Conservation (phyloP, 225 moss, liverwort and hornwort species). For the Bryum argenteum region DNA sequence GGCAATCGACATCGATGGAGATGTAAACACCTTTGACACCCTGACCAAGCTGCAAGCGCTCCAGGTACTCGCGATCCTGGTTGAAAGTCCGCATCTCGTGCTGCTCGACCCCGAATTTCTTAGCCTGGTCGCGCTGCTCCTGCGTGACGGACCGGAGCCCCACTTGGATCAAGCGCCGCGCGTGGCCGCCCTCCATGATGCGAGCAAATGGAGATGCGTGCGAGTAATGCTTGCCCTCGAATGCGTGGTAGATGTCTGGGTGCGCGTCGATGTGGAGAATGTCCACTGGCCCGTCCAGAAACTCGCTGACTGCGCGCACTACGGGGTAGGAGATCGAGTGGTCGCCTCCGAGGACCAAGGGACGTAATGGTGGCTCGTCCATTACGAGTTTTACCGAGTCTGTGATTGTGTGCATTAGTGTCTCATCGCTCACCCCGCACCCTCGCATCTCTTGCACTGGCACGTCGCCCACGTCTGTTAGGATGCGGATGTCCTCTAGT, state of each 20-base stretch:
- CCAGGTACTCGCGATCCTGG: constrained; percentile 64
- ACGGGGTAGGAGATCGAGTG: constrained; percentile 94
- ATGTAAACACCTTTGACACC: constrained; percentile 93
- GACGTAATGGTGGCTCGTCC: constrained; percentile 87
- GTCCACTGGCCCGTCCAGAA: constrained; percentile 84
- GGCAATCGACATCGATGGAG: constrained; percentile 93
- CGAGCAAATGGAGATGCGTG: constrained; percentile 96
- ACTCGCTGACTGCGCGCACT: constrained; percentile 79
- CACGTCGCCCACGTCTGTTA: constrained; percentile 91
- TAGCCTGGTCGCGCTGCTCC: constrained; percentile 88
- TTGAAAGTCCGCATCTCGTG: constrained; percentile 89
- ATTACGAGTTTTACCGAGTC: constrained; percentile 87
- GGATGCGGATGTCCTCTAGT: constrained; percentile 70
- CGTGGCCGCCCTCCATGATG: constrained; percentile 93
- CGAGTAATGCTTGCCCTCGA: constrained; percentile 88
- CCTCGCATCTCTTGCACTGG: constrained; percentile 96
- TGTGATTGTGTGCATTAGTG: constrained; percentile 80
- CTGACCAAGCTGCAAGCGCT: constrained; percentile 73
- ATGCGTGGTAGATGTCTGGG: constrained; percentile 89
- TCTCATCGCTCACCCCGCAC: constrained; percentile 74
- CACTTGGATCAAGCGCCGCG: constrained; percentile 86
- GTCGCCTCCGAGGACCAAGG: constrained; percentile 89
- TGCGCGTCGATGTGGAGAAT: constrained; percentile 97
- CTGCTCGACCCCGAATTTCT: constrained; percentile 95
- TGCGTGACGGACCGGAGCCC: constrained; percentile 89